Base-by-base conservation (phyloP, 108 stramenopile genomes). In the Nitzschia palea region DNA sequence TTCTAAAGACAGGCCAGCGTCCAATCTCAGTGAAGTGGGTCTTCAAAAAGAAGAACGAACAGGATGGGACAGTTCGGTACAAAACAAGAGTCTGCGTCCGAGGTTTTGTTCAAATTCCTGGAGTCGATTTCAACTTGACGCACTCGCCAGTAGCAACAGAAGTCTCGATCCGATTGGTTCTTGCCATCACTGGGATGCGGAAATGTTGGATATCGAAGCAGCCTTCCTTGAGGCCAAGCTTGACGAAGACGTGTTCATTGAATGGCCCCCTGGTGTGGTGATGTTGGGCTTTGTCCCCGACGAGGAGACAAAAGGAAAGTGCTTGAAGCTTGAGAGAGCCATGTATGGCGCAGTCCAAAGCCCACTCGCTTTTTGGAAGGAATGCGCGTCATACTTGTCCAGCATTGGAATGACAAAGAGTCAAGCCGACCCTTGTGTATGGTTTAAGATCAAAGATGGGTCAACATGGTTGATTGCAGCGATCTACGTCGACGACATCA, bases 401-500 rank as follows among this genome's bases (percentile, higher is more conserved):
- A n/a, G n/a, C n/a, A n/a, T n/a, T n/a, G n/a, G n/a, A n/a, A n/a
- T n/a, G n/a, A n/a, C n/a, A n/a, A n/a, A n/a, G n/a, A n/a, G n/a
- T n/a, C n/a, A n/a, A n/a, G n/a, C n/a, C n/a, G n/a, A n/a, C n/a
- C n/a, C n/a, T n/a, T n/a, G n/a, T n/a, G n/a, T n/a, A n/a, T n/a
- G n/a, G n/a, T n/a, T n/a, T n/a, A n/a, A n/a, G n/a, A n/a, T n/a
- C n/a, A n/a, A n/a, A n/a, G n/a, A n/a, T n/a, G n/a, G n/a, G n/a
- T n/a, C n/a, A n/a, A n/a, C n/a, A n/a, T n/a, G n/a, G n/a, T 14
- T 42, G 14, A 42, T 42, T 42, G 42, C 14, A 12, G 42, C 42
- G 9, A 14, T 44, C 2, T 63, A 63, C 33, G 70, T 71, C 4
- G 70, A 71, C 52, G 70, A 71, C 48, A 23, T 9, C n/a, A 65